Conservation (phyloP, 257 asterid species). For the Solanum ahanhuiri region DNA sequence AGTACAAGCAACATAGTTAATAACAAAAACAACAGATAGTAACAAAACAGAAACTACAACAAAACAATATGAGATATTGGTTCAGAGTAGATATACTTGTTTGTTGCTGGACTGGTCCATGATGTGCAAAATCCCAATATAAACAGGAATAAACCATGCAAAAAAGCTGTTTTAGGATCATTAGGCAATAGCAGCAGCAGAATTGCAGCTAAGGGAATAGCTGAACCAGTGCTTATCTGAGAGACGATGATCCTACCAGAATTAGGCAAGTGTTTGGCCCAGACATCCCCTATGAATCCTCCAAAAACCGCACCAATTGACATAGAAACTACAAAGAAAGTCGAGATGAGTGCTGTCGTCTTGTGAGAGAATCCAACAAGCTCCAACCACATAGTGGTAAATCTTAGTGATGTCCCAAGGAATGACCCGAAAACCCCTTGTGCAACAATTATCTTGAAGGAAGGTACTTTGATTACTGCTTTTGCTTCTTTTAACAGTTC, state of each 20-base stretch:
- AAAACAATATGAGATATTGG: too few relatives aligned
- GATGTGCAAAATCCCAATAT: too few relatives aligned
- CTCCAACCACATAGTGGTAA: conserved; percentile 1
- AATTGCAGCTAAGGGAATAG: conserved; percentile 72
- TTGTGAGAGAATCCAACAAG: conserved; percentile 33
- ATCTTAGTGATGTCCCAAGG: neutral
- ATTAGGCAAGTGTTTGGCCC: too few relatives aligned
- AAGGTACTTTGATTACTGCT: conserved; percentile 19
- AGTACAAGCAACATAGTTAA: too few relatives aligned
- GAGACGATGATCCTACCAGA: too few relatives aligned
- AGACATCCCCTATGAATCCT: conserved; percentile 66
- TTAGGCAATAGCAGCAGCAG: conserved; percentile 31
- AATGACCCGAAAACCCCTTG: conserved; percentile 2
- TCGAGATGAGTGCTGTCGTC: conserved; percentile 47
- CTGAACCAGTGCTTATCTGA: too few relatives aligned
- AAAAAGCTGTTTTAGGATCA: too few relatives aligned
- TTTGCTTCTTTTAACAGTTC: conserved; percentile 48
- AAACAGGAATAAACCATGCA: too few relatives aligned
- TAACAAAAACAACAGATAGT: too few relatives aligned
- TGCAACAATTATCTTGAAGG: conserved; percentile 1
- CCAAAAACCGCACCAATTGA: conserved; percentile 70
- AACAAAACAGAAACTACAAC: too few relatives aligned
- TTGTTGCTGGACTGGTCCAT: too few relatives aligned
- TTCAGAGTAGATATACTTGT: neutral
- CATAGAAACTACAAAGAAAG: conserved; percentile 42